Evolutionary conservation across 768 basidiomycete species (phyloP).

Genomic region (Omphalotus guepiniiformis): DNA sequence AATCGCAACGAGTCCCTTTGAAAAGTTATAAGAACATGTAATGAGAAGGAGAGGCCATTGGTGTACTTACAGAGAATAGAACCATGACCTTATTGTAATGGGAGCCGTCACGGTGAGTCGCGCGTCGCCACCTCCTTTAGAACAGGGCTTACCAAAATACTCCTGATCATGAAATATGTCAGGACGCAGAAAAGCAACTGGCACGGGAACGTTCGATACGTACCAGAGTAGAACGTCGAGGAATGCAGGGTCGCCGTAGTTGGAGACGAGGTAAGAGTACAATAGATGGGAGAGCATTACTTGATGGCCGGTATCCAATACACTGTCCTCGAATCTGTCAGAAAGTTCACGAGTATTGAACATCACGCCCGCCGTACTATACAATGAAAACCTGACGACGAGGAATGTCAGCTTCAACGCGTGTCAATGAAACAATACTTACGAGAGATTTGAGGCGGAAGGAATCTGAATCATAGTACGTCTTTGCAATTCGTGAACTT

Average conservation of each 20-base stretch:
- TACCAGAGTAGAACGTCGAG: slow-evolving; percentile 3
- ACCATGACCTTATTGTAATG: slow-evolving; percentile 9
- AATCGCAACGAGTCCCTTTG: slow-evolving; percentile 1
- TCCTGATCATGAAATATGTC: neutral
- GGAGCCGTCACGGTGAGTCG: neutral
- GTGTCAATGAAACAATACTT: no score
- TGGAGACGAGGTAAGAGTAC: slow-evolving; percentile 2
- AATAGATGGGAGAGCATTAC: slow-evolving; percentile 4
- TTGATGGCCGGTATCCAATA: slow-evolving; percentile 5
- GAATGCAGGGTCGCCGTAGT: neutral
- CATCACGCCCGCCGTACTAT: neutral
- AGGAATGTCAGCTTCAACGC: neutral
- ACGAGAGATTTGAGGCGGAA: neutral
- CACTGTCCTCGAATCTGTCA: neutral
- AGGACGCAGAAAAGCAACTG: neutral
- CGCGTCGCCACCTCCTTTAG: no score
- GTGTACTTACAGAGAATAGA: slow-evolving; percentile 1
- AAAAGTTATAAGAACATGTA: neutral
- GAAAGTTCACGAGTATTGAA: neutral
- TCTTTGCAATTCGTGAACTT: neutral
- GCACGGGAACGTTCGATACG: no score
- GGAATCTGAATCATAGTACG: neutral
- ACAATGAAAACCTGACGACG: slow-evolving; percentile 3
- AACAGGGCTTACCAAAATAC: slow-evolving; percentile 1
- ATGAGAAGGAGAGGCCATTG: neutral